Percentiles rank a stretch among this genome's conserved stretches.
Conservation (phyloP, 164 flowering plant species). For the Hamamelis virginiana region DNA sequence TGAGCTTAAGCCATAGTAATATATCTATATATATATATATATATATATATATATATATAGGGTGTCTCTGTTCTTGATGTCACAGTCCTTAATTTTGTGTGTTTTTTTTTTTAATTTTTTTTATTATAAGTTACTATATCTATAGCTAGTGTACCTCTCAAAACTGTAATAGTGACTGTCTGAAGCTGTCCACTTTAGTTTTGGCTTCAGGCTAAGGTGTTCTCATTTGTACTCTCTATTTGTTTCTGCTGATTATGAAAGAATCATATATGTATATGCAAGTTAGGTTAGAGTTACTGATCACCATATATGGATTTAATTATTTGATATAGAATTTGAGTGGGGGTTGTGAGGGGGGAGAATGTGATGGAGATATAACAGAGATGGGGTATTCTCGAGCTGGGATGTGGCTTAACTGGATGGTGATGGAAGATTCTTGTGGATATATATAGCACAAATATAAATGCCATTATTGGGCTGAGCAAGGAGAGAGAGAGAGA, state of each 20-base stretch:
- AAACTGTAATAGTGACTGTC: slow-evolving; percentile 1
- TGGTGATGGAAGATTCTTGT: slow-evolving; percentile 42
- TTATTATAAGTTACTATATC: too few species aligned
- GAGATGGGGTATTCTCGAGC: slow-evolving; percentile 21
- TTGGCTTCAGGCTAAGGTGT: slow-evolving; percentile 21
- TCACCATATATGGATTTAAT: slow-evolving; percentile 3
- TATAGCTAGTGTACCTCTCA: neutral
- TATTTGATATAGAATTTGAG: slow-evolving; percentile 8
- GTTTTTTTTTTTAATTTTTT: neutral
- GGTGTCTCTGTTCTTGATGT: neutral
- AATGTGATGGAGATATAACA: neutral
- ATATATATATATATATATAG: too few species aligned
- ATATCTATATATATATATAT: too few species aligned
- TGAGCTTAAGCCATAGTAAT: slow-evolving; percentile 31
- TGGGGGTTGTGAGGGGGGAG: neutral
- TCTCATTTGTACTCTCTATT: neutral
- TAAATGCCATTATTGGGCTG: too few species aligned
- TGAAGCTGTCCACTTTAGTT: slow-evolving; percentile 26
- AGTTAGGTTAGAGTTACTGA: neutral
- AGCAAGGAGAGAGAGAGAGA: too few species aligned
- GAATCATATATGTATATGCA: slow-evolving; percentile 4
- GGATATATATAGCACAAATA: too few species aligned
- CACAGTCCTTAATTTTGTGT: neutral
- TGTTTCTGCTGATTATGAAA: neutral
- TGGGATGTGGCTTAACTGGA: slow-evolving; percentile 15